Base-by-base conservation (phyloP, 139 green algal genomes). In the Dunaliella primolecta region DNA sequence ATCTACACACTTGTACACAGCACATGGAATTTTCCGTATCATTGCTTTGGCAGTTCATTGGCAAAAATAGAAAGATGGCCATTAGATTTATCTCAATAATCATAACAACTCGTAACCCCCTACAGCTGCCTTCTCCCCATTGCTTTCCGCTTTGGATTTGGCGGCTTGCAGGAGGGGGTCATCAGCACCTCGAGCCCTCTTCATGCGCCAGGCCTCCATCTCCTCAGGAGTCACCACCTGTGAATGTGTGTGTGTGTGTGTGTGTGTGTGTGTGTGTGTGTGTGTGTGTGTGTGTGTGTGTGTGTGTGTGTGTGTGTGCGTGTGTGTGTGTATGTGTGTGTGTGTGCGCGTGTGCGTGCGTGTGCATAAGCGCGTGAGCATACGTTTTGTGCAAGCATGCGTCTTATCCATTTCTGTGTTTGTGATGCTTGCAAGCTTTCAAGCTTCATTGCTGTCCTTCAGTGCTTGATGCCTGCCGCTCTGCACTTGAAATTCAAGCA, bases 121-220 rank as follows among this genome's bases (percentile, higher is more conserved):
- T 64, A 64, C 46, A 64, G 46, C n/a, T n/a, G n/a, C 46, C 46
- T 64, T 64, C 46, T 64, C 46, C 7, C 46, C 46, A n/a, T n/a
- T n/a, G 15, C 46, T 15, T 15, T 64, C 46, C 46, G 46, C 46
- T 15, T 64, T 64, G 46, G 46, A 64, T 64, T 64, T 64, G 46
- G 46, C 46, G 15, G 46, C 46, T 64, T 64, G 46, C 46, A 64
- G 35, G 56, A 88, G 71, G n/a, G 86, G 86, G 57, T 92, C 86
- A 31, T 90, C 86, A 24, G 64, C 30, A 11, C 82, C 85, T 36
- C 84, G 81, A 1, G 36, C n/a, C 32, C 89, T 86, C 82, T 90
- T 89, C 21, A 92, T 85, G 82, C 84, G 88, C 88, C 98, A 99
- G 0, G 97, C 97, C 93, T 99, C 97, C 97, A 99, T 99, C 79